These are phyloP conservation scores for Candolleomyces aberdarensis DNA, from an alignment of 768 basidiomycete genomes.

Conservation along the genomic window DNA sequence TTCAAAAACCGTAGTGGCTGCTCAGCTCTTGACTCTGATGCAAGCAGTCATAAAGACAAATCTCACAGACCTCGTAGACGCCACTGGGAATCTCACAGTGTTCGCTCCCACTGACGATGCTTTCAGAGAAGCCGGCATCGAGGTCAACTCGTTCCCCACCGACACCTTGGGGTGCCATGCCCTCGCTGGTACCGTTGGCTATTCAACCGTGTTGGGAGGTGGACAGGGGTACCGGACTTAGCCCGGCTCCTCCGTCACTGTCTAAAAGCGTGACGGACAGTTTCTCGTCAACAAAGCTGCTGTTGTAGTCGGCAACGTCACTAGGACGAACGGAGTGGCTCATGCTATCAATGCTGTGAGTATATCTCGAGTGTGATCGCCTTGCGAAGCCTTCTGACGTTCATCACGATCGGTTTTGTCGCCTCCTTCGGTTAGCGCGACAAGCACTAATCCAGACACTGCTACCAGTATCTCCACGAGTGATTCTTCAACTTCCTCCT, in stretches of 20 bases:
- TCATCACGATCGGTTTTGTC: too few relatives aligned
- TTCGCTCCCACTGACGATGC: conserved; percentile 5
- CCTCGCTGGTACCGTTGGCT: conserved; percentile 1
- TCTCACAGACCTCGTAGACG: neutral
- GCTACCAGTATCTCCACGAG: too few relatives aligned
- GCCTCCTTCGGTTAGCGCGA: too few relatives aligned
- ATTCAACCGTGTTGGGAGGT: conserved; percentile 2
- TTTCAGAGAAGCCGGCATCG: neutral
- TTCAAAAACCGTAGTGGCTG: neutral
- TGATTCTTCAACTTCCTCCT: too few relatives aligned
- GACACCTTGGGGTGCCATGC: conserved; percentile 2
- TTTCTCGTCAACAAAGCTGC: neutral
- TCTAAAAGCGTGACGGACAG: neutral
- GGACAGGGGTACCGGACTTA: conserved; percentile 1
- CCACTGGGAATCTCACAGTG: neutral
- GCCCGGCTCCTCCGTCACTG: neutral
- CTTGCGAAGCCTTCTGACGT: too few relatives aligned
- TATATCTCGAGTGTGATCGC: neutral
- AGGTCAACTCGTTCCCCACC: neutral
- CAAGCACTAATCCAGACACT: too few relatives aligned
- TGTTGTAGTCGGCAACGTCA: neutral
- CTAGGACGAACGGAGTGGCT: conserved; percentile 4
- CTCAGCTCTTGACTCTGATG: neutral
- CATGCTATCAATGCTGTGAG: conserved; percentile 1
- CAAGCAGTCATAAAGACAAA: neutral